These are phyloP conservation scores for Begonia fuchsioides DNA, from an alignment of 306 rosid genomes.

Conservation along the genomic window DNA sequence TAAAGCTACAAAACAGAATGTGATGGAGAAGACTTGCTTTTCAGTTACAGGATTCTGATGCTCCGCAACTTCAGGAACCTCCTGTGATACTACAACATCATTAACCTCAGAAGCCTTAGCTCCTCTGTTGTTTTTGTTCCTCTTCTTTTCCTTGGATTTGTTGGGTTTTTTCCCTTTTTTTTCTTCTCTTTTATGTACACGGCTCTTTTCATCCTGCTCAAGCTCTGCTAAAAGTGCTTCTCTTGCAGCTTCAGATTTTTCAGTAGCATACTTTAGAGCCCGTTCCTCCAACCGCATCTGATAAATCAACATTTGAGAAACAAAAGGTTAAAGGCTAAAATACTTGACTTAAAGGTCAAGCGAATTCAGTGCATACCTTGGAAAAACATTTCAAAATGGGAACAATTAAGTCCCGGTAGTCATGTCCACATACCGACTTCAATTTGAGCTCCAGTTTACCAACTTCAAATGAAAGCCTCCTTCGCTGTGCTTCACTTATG, in stretches of 20 bases:
- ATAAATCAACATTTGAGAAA: conserved; percentile 1
- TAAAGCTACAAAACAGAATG: not conserved
- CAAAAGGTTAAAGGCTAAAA: too few species aligned
- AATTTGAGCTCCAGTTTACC: not conserved
- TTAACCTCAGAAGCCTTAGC: conserved; percentile 60
- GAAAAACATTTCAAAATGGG: not conserved
- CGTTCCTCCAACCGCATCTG: conserved; percentile 65
- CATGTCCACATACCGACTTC: not conserved
- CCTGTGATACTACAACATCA: conserved; percentile 19
- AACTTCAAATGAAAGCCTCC: not conserved
- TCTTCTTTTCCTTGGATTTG: conserved; percentile 58
- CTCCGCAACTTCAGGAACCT: conserved; percentile 24
- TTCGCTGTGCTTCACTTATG: not conserved
- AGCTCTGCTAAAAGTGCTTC: conserved; percentile 84
- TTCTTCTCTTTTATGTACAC: conserved; percentile 52
- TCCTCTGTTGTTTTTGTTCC: conserved; percentile 49
- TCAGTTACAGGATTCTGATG: conserved; percentile 25
- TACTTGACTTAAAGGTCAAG: not conserved
- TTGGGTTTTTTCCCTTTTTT: conserved; percentile 36
- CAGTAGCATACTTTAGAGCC: conserved; percentile 75
- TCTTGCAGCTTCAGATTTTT: conserved; percentile 75
- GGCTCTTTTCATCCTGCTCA: conserved; percentile 59
- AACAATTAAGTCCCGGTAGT: not conserved
- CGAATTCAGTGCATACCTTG: not conserved
- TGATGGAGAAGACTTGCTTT: conserved; percentile 12